Evolutionary conservation across 371 early-diverging fungal genomes (phyloP).

Genomic region (Conidiobolus incongruus): DNA sequence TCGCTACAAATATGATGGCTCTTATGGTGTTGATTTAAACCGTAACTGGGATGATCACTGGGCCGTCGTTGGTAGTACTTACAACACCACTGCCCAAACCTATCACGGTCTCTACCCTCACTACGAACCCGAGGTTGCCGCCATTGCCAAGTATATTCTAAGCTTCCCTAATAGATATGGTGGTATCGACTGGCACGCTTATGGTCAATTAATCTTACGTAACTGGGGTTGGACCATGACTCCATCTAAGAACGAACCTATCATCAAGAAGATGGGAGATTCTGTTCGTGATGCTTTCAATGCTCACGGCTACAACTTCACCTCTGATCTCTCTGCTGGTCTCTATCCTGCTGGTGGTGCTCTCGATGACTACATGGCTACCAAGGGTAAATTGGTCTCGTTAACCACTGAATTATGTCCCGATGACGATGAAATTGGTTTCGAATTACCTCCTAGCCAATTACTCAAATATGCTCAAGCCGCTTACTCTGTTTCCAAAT

Average conservation of each 20-base stretch:
- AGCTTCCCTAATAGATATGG: constrained; percentile 19
- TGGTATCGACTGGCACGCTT: constrained; percentile 31
- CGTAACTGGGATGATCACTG: no score
- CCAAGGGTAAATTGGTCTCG: constrained; percentile 1
- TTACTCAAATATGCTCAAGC: no score
- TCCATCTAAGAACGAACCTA: constrained; percentile 9
- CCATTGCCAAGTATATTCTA: constrained; percentile 16
- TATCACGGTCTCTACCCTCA: constrained; percentile 26
- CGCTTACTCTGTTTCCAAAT: no score
- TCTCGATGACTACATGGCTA: constrained; percentile 4
- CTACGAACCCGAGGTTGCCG: constrained; percentile 28
- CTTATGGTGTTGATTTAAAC: no score
- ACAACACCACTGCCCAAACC: constrained; percentile 18
- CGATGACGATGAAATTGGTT: no score
- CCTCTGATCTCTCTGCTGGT: no score
- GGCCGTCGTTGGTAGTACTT: no score
- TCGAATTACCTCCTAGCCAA: no score
- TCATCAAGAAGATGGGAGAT: neutral
- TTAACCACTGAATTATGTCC: constrained; percentile 2
- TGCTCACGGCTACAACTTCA: no score
- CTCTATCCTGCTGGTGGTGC: constrained; percentile 2
- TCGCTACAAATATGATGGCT: constrained; percentile 10
- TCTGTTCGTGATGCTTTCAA: no score
- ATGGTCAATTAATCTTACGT: constrained; percentile 18
- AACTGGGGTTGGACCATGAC: constrained; percentile 18